These are phyloP conservation scores for Suhomyces kunorum DNA, from an alignment of 1,139 yeast species.

Conservation along the genomic window DNA sequence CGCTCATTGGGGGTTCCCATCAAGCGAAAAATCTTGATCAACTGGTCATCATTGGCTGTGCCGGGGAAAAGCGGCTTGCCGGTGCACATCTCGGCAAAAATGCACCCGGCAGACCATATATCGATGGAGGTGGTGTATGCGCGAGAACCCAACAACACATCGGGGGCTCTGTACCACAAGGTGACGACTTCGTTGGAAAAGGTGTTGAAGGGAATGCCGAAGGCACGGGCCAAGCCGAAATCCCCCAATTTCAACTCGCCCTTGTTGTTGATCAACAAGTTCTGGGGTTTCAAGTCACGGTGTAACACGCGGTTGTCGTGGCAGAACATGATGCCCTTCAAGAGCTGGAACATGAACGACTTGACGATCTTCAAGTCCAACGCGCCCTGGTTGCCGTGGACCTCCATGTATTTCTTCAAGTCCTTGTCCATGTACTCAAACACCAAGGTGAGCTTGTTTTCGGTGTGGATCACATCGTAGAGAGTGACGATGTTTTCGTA, in stretches of 20 bases:
- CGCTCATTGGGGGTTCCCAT: conserved; percentile 97
- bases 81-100: conserved; percentile 95
- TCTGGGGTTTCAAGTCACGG: conserved; percentile 95
- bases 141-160: conserved; percentile 90
- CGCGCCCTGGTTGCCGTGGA: conserved; percentile 80
- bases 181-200: conserved; percentile 98
- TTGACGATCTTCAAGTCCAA: conserved; percentile 77
- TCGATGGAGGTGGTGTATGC: conserved; percentile 95
- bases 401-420: conserved; percentile 91
- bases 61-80: conserved; percentile 99
- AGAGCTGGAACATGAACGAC: conserved; percentile 88
- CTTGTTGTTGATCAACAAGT: conserved; percentile 78
- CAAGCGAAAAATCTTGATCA: conserved; percentile 80
- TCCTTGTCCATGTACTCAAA: conserved; percentile 95
- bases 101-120: conserved; percentile 99
- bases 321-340: conserved; percentile 90
- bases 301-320: conserved; percentile 94
- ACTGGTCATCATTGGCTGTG: conserved; percentile 91
- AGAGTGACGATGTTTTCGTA: conserved; percentile 92
- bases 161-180: conserved; percentile 98
- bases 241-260: conserved; percentile 96
- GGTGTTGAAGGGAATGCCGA: conserved; percentile 97
- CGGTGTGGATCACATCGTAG: conserved; percentile 95
- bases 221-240: conserved; percentile 96
- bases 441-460: conserved; percentile 88